phyloP scores from a whole-genome alignment of 768 basidiomycete genomes.

The Dacryopinax spathularia region DNA sequence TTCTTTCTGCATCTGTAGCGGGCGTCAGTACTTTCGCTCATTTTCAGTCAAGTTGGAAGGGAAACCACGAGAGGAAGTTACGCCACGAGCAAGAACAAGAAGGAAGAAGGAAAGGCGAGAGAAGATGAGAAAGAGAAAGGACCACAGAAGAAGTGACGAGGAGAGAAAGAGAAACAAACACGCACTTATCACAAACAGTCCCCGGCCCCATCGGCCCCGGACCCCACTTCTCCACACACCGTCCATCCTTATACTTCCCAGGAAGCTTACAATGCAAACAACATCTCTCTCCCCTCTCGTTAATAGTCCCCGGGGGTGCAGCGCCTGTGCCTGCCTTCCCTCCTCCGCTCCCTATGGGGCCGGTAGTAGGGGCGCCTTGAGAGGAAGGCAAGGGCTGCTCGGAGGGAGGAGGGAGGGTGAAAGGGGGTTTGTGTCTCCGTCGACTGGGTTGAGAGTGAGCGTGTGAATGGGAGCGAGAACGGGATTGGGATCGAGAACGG shows the following conservation, averaged over 20 bases:
- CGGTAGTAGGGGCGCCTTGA: neutral
- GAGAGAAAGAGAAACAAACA: slow-evolving; percentile 4
- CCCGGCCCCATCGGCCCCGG: slow-evolving; percentile 72
- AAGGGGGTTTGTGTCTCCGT: neutral
- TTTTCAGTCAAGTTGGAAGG: too few relatives aligned
- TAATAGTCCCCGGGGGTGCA: slow-evolving; percentile 21
- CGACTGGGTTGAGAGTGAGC: neutral
- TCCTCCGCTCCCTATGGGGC: neutral
- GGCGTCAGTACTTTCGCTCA: neutral
- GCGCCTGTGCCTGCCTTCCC: neutral
- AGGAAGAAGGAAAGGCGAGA: too few relatives aligned
- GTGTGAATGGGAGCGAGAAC: neutral
- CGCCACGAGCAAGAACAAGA: too few relatives aligned
- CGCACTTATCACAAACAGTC: slow-evolving; percentile 65
- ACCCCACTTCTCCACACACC: slow-evolving; percentile 81
- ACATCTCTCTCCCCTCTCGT: slow-evolving; percentile 54
- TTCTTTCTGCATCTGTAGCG: neutral
- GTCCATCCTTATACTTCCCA: slow-evolving; percentile 69
- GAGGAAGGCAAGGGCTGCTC: neutral
- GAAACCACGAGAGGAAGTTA: too few relatives aligned
- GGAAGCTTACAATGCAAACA: slow-evolving; percentile 61
- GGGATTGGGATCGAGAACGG: neutral
- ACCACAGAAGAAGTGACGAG: neutral
- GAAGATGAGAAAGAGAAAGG: neutral
- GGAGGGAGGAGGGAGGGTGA: neutral